A percentile compares a stretch with the other conserved stretches of the same genome.
Evolutionary conservation across 495 filamentous ascomycete species (phyloP).

Genomic region (Saxophila tyrrhenica): DNA sequence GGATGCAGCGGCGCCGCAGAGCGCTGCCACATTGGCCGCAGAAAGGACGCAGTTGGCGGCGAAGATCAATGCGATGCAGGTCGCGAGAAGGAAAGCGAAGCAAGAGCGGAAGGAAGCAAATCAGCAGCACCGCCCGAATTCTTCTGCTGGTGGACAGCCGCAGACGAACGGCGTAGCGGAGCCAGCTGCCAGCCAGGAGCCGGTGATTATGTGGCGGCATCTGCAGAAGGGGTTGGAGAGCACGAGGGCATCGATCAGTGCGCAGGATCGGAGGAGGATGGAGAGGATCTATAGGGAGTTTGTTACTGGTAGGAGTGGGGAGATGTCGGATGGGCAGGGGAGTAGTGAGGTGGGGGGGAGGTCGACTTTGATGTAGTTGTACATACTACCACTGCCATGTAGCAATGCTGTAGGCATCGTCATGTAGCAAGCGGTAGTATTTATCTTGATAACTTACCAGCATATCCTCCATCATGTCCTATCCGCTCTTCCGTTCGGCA

Average conservation of each 20-base stretch:
- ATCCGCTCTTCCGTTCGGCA: neutral
- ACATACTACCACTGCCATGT: neutral
- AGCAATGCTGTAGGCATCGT: neutral
- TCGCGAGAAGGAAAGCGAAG: constrained; percentile 48
- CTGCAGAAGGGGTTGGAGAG: constrained; percentile 60
- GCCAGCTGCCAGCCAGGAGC: constrained; percentile 46
- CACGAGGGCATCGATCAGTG: constrained; percentile 76
- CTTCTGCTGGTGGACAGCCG: neutral
- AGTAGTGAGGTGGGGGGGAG: constrained; percentile 83
- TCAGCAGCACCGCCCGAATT: neutral
- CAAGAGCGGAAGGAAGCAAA: constrained; percentile 22
- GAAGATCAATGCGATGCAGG: constrained; percentile 65
- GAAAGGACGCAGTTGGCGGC: constrained; percentile 60
- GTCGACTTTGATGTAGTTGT: constrained; percentile 87
- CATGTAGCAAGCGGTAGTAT: too few relatives aligned
- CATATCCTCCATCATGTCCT: too few relatives aligned
- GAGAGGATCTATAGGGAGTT: constrained; percentile 83
- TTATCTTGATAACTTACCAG: too few relatives aligned
- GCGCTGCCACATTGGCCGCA: constrained; percentile 33
- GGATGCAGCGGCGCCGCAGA: neutral
- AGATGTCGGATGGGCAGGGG: constrained; percentile 86
- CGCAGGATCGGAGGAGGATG: constrained; percentile 60
- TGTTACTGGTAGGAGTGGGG: constrained; percentile 77
- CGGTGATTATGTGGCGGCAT: constrained; percentile 80
- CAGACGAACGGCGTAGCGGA: constrained; percentile 15